phyloP scores from a whole-genome alignment of 192 early-diverging fungal genomes.

The Linnemannia schmuckeri region DNA sequence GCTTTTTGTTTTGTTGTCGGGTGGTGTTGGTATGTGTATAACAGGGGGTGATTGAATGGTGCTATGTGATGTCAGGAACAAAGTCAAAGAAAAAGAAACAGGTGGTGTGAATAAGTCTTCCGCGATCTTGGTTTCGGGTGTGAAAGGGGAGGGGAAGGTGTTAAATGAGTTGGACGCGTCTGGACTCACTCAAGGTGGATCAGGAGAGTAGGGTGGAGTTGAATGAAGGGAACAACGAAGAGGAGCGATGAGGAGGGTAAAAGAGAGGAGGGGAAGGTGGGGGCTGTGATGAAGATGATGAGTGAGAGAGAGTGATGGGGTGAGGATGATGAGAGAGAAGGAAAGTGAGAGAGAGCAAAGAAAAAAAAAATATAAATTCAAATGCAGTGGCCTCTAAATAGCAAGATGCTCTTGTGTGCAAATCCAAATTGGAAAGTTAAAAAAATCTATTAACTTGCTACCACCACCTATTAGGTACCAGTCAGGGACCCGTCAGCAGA shows the following conservation, averaged over 20 bases:
- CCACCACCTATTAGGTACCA: no score
- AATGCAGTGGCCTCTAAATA: background rate
- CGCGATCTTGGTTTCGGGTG: background rate
- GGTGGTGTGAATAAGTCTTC: background rate
- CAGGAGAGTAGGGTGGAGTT: background rate
- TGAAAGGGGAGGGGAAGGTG: background rate
- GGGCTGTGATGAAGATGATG: background rate
- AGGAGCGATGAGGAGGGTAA: background rate
- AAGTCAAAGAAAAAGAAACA: background rate
- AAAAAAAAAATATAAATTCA: background rate
- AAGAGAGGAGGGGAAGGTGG: background rate
- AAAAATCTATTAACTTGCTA: no score
- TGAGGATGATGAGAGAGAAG: background rate
- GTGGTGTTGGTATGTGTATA: background rate
- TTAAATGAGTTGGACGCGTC: background rate
- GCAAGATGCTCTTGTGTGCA: background rate
- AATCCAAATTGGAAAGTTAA: background rate
- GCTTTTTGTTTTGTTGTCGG: background rate
- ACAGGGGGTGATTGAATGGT: background rate
- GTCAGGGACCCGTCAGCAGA: no score
- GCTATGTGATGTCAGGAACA: background rate
- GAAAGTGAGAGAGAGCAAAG: background rate
- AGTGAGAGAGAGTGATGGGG: background rate
- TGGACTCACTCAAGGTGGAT: background rate
- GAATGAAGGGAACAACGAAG: background rate